Evolutionary conservation across 345 rosid genomes (phyloP), one percentile per base, ranked within the genome.

Genomic region (Euphorbia tirucalli): DNA sequence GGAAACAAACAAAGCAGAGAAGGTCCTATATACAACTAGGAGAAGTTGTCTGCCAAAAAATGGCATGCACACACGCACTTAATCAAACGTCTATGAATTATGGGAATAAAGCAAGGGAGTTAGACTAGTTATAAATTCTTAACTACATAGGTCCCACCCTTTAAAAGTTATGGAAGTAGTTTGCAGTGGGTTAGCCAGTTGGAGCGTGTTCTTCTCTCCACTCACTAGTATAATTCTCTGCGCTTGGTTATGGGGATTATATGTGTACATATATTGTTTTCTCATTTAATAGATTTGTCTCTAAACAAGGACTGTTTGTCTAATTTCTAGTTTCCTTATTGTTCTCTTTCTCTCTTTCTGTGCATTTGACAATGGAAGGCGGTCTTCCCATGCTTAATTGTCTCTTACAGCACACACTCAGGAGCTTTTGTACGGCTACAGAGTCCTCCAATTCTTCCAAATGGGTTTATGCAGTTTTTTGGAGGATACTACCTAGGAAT

Each of bases 401-500:
- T 82, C 89, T 89, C 71, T 72, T 87, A 73, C 92, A 89, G 81
- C 82, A 82, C 72, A 81, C 94, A 1, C 75, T 87, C 25, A 75
- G 86, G 58, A 80, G 85, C 78, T 39, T 87, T 10, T 89, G 92
- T 78, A 81, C 83, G 2, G 50, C 28, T 50, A 75, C 87, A 48
- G 80, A 84, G 77, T 84, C 85, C 73, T 84, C 86, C 65, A n/a
- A 30, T 77, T 80, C 87, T 70, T 77, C 89, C 59, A 89, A 89
- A 75, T 89, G 92, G 94, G 87, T 87, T 62, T 89, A 89, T 68
- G 91, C 92, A 18, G 90, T 89, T 19, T 87, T 89, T 49, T 89
- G 94, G 94, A 87, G 94, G 75, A 86, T 86, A 44, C 73, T 89
- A 75, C 94, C 94, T n/a, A 77, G 94, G 55, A 89, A 87, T 74